phyloP scores from a whole-genome alignment of 2,329 filamentous ascomycete genomes.

The Xylariaceae sp. region DNA sequence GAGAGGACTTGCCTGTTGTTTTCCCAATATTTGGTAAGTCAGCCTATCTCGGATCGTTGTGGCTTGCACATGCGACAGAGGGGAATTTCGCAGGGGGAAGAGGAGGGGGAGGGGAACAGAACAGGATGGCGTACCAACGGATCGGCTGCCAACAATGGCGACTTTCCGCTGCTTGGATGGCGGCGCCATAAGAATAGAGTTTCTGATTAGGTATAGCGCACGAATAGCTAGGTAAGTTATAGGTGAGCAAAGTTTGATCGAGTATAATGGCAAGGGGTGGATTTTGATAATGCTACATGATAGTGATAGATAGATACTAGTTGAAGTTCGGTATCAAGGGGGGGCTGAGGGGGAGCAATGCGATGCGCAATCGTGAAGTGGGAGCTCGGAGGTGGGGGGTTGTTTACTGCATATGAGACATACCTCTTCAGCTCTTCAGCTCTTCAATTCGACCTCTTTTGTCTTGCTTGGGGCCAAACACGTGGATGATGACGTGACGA shows the following conservation, averaged over 20 bases:
- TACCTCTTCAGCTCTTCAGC: too few species aligned
- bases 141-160: constrained; percentile 81
- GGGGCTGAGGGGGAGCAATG: too few species aligned
- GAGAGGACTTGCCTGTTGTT: constrained; percentile 85
- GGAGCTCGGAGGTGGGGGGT: too few species aligned
- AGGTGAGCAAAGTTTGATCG: constrained; percentile 19
- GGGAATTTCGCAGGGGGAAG: not conserved
- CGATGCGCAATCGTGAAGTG: too few species aligned
- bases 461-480: constrained; percentile 4
- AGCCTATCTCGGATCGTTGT: constrained; percentile 2
- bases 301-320: not conserved
- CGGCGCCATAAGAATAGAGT: constrained; percentile 59
- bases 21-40: constrained; percentile 16
- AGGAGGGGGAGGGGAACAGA: constrained; percentile 3
- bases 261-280: not conserved
- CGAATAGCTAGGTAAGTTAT: constrained; percentile 12
- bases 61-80: not conserved
- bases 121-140: constrained; percentile 69
- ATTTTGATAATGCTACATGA: constrained; percentile 10
- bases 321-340: constrained; percentile 13
- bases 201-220: constrained; percentile 3
- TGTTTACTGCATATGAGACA: too few species aligned
- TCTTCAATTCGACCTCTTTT: constrained; percentile 19
- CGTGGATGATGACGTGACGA: constrained; percentile 22
- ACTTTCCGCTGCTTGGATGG: constrained; percentile 81